Evolutionary conservation across 306 rosid species (phyloP).

Genomic region (Lathyrus oleraceus): DNA sequence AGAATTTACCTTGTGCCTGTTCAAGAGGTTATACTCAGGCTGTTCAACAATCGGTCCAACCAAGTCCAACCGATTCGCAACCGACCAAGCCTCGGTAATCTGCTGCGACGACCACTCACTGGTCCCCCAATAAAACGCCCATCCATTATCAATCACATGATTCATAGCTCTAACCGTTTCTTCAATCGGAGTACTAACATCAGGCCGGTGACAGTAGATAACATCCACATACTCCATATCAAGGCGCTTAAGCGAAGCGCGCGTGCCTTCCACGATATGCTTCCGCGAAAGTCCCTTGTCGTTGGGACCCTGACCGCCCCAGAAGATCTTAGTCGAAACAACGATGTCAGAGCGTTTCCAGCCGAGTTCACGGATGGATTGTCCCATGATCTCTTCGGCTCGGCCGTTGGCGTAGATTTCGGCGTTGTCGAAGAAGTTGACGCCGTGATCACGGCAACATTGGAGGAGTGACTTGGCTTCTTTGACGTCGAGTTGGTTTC

Average conservation of each 20-base stretch:
- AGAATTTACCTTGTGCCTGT: constrained; percentile 64
- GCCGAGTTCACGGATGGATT: constrained; percentile 82
- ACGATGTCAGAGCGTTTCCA: constrained; percentile 97
- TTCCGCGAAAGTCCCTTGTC: constrained; percentile 92
- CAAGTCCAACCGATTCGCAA: constrained; percentile 72
- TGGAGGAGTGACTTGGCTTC: constrained; percentile 91
- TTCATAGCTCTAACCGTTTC: constrained; percentile 97
- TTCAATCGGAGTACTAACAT: constrained; percentile 76
- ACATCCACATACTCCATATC: constrained; percentile 88
- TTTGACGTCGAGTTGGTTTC: constrained; percentile 93
- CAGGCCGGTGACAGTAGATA: constrained; percentile 85
- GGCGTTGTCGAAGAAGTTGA: constrained; percentile 99
- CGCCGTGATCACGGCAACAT: constrained; percentile 91
- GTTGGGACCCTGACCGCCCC: constrained; percentile 97
- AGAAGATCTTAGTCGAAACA: constrained; percentile 94
- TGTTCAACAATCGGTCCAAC: constrained; percentile 94
- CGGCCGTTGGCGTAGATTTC: constrained; percentile 97
- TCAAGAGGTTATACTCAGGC: constrained; percentile 86
- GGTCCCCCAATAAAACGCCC: constrained; percentile 99
- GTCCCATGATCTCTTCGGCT: constrained; percentile 99
- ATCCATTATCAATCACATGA: constrained; percentile 72
- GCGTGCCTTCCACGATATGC: constrained; percentile 86
- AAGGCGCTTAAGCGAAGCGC: constrained; percentile 75
- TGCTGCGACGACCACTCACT: constrained; percentile 99
- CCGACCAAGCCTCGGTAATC: constrained; percentile 93